Percentiles rank a stretch among this genome's conserved stretches.
Evolutionary conservation across 805 yeast species (phyloP).

Genomic region (Pachysolen tannophilus): DNA sequence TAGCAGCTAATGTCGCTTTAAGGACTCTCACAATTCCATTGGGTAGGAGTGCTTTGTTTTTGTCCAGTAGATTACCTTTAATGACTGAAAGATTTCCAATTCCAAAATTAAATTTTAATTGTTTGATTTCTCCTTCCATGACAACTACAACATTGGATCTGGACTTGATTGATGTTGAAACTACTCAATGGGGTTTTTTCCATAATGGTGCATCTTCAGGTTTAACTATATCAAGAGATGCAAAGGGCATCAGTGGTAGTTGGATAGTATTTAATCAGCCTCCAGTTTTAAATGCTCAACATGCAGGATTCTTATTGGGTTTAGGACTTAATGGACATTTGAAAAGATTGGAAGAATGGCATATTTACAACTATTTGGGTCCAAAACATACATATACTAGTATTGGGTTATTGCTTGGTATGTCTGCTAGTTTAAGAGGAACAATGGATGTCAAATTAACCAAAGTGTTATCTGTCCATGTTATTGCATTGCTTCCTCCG

Average conservation of each 20-base stretch:
- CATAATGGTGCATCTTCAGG: conserved; percentile 92
- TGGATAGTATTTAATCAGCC: conserved; percentile 92
- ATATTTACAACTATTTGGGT: conserved; percentile 84
- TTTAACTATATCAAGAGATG: conserved; percentile 58
- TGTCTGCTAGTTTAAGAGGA: conserved; percentile 83
- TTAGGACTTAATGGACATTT: conserved; percentile 89
- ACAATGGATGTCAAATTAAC: conserved; percentile 81
- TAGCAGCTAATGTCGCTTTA: conserved; percentile 54
- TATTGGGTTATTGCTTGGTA: conserved; percentile 81
- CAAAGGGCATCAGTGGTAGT: conserved; percentile 71
- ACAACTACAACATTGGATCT: conserved; percentile 47
- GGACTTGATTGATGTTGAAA: conserved; percentile 15
- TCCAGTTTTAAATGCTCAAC: conserved; percentile 60
- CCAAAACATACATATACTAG: conserved; percentile 82
- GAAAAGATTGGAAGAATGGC: conserved; percentile 86
- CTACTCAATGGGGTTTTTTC: conserved; percentile 76
- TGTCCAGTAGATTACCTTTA: conserved; percentile 63
- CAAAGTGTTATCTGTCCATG: conserved; percentile 87
- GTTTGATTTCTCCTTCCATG: conserved; percentile 52
- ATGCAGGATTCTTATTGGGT: conserved; percentile 92
- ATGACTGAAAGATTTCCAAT: conserved; percentile 80
- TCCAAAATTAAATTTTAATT: conserved; percentile 64
- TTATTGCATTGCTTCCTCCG: conserved; percentile 81
- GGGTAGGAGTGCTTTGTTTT: conserved; percentile 71
- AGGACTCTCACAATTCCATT: conserved; percentile 71